Conservation (phyloP, 257 asterid genomes). For the Solanum arcanum region DNA sequence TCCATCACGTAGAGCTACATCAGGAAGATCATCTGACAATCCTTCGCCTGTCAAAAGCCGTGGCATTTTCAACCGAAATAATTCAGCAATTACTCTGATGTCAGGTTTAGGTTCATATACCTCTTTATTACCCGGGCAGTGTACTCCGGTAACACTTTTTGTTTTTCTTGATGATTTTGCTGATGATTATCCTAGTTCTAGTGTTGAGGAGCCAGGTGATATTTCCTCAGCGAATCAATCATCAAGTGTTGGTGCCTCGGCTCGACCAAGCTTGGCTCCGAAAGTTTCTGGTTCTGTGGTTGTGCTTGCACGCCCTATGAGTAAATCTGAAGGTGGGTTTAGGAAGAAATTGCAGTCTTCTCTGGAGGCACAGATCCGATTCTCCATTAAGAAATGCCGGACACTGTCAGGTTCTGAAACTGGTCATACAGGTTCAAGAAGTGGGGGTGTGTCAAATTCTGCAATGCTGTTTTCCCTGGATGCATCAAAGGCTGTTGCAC, state of each 20-base stretch:
- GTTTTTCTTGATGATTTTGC: slow-evolving; percentile 76
- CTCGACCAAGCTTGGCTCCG: slow-evolving; percentile 37
- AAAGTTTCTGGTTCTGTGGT: slow-evolving; percentile 75
- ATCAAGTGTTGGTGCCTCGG: slow-evolving; percentile 25
- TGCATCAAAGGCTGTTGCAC: slow-evolving; percentile 73
- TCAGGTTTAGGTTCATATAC: slow-evolving; percentile 74
- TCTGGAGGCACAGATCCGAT: slow-evolving; percentile 95
- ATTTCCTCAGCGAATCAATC: slow-evolving; percentile 27
- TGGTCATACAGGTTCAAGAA: slow-evolving; percentile 49
- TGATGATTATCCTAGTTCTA: slow-evolving; percentile 38
- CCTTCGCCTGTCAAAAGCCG: slow-evolving; percentile 66
- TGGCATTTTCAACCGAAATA: slow-evolving; percentile 50
- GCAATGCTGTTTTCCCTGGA: slow-evolving; percentile 77
- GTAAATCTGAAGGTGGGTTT: slow-evolving; percentile 59
- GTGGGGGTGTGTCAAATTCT: slow-evolving; percentile 35
- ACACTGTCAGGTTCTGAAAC: slow-evolving; percentile 68
- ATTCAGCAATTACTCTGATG: slow-evolving; percentile 45
- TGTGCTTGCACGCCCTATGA: slow-evolving; percentile 66
- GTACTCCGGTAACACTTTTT: slow-evolving; percentile 79
- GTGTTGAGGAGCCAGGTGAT: slow-evolving; percentile 47
- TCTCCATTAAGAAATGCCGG: slow-evolving; percentile 78
- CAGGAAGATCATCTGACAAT: slow-evolving; percentile 39
- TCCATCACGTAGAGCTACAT: slow-evolving; percentile 27
- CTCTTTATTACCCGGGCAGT: slow-evolving; percentile 84
- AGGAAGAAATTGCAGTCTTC: slow-evolving; percentile 86